phyloP scores from a whole-genome alignment of 2,329 filamentous ascomycete species.

The Apiospora aurea region DNA sequence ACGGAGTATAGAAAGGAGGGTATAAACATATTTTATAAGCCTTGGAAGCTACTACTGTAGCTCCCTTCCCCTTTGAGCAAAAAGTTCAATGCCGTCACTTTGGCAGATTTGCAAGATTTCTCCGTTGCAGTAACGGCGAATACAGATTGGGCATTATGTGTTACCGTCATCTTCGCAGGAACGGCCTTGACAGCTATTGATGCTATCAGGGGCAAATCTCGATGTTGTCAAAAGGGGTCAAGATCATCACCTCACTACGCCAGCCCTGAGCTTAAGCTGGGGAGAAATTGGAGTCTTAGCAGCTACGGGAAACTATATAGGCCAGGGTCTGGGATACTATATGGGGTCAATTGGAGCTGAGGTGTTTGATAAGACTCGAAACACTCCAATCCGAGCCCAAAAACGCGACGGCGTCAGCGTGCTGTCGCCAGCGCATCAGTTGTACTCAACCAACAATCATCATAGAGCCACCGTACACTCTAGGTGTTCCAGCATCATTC shows the following conservation, averaged over 20 bases:
- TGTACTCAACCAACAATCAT: not conserved
- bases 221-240: not conserved
- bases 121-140: not conserved
- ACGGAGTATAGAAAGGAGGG: not conserved
- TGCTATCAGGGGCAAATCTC: not conserved
- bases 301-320: not conserved
- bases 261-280: not conserved
- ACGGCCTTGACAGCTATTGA: not conserved
- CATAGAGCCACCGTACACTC: too few species aligned
- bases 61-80: too few species aligned
- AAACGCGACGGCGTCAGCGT: not conserved
- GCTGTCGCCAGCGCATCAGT: not conserved
- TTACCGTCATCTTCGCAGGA: not conserved
- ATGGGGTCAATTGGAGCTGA: not conserved
- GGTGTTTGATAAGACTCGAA: not conserved
- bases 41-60: not conserved
- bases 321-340: too few species aligned
- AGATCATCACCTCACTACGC: not conserved
- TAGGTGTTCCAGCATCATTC: not conserved
- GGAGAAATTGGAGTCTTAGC: not conserved
- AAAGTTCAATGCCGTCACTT: not conserved
- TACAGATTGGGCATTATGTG: not conserved
- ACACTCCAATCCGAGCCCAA: not conserved
- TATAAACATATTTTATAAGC: not conserved
- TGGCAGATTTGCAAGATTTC: not conserved